Percentiles rank a stretch among this genome's conserved stretches.
Evolutionary conservation across 768 basidiomycete genomes (phyloP).

Genomic region (Candolleomyces eurysporus): DNA sequence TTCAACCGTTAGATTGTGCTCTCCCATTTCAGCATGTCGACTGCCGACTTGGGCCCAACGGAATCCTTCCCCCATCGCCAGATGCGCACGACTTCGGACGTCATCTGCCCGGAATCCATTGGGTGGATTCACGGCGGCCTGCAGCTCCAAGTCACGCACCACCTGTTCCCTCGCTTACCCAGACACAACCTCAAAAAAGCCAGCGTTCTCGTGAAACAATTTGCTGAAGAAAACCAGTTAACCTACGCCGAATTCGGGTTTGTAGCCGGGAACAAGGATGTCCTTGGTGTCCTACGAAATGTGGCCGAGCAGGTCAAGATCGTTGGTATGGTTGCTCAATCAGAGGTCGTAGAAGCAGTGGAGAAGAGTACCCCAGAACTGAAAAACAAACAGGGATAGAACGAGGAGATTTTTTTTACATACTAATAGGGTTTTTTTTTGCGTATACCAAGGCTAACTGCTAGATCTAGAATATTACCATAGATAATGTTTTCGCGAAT

Average conservation of each 20-base stretch:
- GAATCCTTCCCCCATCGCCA: constrained; percentile 95
- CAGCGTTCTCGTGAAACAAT: constrained; percentile 81
- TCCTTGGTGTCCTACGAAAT: constrained; percentile 73
- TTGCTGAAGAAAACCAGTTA: constrained; percentile 80
- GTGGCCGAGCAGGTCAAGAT: constrained; percentile 89
- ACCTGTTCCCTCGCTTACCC: constrained; percentile 93
- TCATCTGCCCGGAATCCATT: constrained; percentile 79
- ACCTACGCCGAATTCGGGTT: constrained; percentile 93
- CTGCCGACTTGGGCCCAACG: constrained; percentile 81
- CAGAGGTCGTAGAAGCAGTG: constrained; percentile 65
- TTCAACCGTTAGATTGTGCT: constrained; percentile 70
- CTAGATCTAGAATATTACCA: too few species aligned
- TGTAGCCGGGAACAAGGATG: constrained; percentile 79
- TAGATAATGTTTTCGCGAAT: too few species aligned
- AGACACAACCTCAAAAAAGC: constrained; percentile 89
- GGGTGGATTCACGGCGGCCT: constrained; percentile 96
- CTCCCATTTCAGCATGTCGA: constrained; percentile 96
- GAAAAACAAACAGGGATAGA: constrained; percentile 10
- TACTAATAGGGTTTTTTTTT: too few species aligned
- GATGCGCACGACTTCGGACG: constrained; percentile 95
- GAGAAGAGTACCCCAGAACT: constrained; percentile 38
- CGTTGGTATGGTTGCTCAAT: constrained; percentile 76
- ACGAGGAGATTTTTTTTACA: too few species aligned
- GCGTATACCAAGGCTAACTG: too few species aligned
- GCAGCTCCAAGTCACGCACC: constrained; percentile 95